Evolutionary conservation across 2,329 filamentous ascomycete species (phyloP), one percentile per base, ranked within the genome.

Genomic region (Pyrenochaeta sp.): DNA sequence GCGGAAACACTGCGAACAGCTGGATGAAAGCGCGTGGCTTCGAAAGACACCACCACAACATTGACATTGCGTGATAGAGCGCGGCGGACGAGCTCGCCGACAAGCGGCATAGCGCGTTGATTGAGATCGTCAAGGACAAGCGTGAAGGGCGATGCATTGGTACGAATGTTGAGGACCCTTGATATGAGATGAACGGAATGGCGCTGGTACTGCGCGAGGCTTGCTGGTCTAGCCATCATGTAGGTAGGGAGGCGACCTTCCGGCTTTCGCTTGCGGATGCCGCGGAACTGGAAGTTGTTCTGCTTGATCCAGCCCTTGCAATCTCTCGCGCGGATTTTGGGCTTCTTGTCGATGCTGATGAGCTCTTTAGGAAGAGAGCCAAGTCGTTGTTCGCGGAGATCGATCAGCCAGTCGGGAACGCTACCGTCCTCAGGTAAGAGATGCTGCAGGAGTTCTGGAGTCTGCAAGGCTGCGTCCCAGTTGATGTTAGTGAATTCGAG

Each of bases 131-230:
- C 94, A 55, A 97, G 83, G 2, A 97, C 79, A 27, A 98, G 82
- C 0, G 93, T 97, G 71, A 98, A 88, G 2, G 94, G 94, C 48
- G 92, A 96, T 13, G 90, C 88, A 55, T 87, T 88, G 76, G 95
- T 91, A 61, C 92, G 86, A 54, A 92, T 82, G 72, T 89, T 91
- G 62, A 97, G 83, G 1, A 97, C 82, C 72, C 92, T 93, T 62
- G 93, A 91, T 54, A 97, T 88, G 2, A 96, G 83, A 2, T 96
- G 86, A 24, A 96, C 80, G 74, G 93, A 93, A 78, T 97, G 93
- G 22, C 92, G 93, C 64, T 92, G 87, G 30, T 91, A 85, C 72
- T 96, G 91, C 46, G 64, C 65, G 5, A 64, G 48, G 6, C 61
- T 67, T 5, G 59, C 47, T 30, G 69, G 59, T n/a, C 64, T 60